Percentiles rank a stretch among this genome's conserved stretches.
phyloP scores from a whole-genome alignment of 2,329 filamentous ascomycete species.

The Fusarium globosum region DNA sequence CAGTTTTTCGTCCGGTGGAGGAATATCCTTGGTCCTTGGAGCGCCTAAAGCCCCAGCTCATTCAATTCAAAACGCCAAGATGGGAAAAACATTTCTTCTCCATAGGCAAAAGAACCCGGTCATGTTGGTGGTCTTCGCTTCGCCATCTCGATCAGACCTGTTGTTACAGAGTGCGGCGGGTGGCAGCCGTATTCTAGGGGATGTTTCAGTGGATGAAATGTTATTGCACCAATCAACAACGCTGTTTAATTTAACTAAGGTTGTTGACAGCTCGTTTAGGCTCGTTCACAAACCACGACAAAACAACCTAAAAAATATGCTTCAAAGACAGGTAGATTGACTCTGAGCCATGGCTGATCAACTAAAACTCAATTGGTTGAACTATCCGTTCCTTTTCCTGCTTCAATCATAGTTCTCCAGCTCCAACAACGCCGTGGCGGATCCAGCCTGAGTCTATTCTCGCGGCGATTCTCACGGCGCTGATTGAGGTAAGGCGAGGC shows the following conservation, averaged over 20 bases:
- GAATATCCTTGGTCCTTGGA: background rate
- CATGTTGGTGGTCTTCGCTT: background rate
- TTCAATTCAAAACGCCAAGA: conserved; percentile 6
- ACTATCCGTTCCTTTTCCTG: background rate
- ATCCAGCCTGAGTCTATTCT: background rate
- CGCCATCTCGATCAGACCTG: background rate
- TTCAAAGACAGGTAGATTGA: background rate
- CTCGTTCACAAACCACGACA: background rate
- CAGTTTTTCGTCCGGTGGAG: conserved; percentile 8
- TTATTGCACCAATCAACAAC: conserved; percentile 13
- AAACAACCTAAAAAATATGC: conserved; percentile 29
- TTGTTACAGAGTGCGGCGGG: conserved; percentile 21
- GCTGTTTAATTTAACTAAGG: conserved; percentile 8
- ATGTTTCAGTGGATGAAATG: conserved; percentile 12
- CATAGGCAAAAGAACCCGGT: background rate
- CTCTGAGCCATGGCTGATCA: background rate
- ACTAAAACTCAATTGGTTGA: background rate
- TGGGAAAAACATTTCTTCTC: conserved; percentile 7
- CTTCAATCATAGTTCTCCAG: background rate
- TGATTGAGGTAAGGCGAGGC: background rate
- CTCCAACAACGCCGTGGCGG: too few species aligned
- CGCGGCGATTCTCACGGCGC: background rate
- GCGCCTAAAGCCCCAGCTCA: background rate
- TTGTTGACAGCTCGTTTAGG: background rate
- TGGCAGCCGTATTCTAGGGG: background rate